These are phyloP conservation scores for Fusarium hainanense DNA, from an alignment of 2,329 filamentous ascomycete genomes.

Conservation along the genomic window DNA sequence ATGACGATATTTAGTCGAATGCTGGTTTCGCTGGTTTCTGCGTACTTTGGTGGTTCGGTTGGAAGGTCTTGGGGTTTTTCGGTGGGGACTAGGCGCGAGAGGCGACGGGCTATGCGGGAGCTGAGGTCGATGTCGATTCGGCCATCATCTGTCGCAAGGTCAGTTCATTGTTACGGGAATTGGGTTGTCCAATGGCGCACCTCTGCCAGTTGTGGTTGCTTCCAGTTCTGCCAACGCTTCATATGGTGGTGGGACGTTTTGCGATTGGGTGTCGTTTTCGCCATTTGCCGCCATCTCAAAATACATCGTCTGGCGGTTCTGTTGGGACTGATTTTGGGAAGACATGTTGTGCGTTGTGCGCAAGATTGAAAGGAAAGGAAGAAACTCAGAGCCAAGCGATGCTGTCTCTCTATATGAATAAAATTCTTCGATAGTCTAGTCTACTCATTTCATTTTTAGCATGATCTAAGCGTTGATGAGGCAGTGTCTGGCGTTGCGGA, in stretches of 20 bases:
- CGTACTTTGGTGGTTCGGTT: background rate
- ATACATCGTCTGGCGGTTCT: background rate
- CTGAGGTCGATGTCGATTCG: slow-evolving; percentile 21
- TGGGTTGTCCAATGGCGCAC: too few relatives aligned
- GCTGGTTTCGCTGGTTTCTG: background rate
- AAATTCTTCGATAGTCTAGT: background rate
- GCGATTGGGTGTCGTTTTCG: background rate
- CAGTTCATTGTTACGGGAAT: too few relatives aligned
- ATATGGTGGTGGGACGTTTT: background rate
- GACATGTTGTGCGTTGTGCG: background rate
- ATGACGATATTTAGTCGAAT: slow-evolving; percentile 27
- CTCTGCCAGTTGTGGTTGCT: background rate
- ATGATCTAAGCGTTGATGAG: background rate
- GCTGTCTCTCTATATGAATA: background rate
- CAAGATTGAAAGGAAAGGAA: too few relatives aligned
- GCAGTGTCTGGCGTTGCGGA: background rate
- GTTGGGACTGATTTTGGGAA: background rate
- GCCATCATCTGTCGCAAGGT: background rate
- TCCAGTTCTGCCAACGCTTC: slow-evolving; percentile 1
- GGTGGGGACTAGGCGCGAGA: background rate
- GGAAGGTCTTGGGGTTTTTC: background rate
- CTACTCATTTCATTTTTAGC: background rate
- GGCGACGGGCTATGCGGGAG: slow-evolving; percentile 9
- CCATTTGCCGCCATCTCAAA: slow-evolving; percentile 1
- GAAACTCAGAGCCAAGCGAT: background rate